Conservation (phyloP, 352 stramenopile species). For the Peronospora tabacina region DNA sequence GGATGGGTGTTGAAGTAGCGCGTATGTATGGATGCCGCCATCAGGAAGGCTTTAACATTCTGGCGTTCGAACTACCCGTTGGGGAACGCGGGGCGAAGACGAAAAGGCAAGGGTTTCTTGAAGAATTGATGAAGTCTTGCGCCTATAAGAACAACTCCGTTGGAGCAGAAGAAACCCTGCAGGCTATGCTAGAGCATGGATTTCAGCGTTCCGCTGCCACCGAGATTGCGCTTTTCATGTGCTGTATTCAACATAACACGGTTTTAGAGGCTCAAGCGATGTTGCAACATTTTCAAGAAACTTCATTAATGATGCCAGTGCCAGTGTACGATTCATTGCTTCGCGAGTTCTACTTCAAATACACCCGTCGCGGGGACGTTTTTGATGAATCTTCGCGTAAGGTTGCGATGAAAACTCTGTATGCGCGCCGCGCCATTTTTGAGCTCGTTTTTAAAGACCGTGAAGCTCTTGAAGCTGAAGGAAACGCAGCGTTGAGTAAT, state of each 20-base stretch:
- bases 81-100: conserved; percentile 8
- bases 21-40: conserved; percentile 59
- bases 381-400: conserved; percentile 59
- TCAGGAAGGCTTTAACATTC: conserved; percentile 40
- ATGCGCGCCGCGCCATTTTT: conserved; percentile 52
- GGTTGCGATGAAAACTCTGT: conserved; percentile 48
- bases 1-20: conserved; percentile 58
- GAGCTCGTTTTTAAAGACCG: conserved; percentile 43
- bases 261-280: conserved; percentile 29
- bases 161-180: conserved; percentile 45
- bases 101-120: conserved; percentile 41
- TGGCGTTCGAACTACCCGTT: conserved; percentile 35
- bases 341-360: conserved; percentile 75
- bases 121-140: conserved; percentile 65
- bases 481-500: background rate
- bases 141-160: conserved; percentile 54
- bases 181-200: conserved; percentile 33
- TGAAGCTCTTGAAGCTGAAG: conserved; percentile 26
- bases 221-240: conserved; percentile 56
- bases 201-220: conserved; percentile 47
- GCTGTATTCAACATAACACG: conserved; percentile 43
- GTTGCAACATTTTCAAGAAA: conserved; percentile 44
- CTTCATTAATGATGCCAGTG: conserved; percentile 37
- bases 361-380: conserved; percentile 42
- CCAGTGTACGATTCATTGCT: conserved; percentile 65